A percentile compares a stretch with the other conserved stretches of the same genome.
phyloP scores from a whole-genome alignment of 352 stramenopile genomes.

The Pythium pectinolyticum region DNA sequence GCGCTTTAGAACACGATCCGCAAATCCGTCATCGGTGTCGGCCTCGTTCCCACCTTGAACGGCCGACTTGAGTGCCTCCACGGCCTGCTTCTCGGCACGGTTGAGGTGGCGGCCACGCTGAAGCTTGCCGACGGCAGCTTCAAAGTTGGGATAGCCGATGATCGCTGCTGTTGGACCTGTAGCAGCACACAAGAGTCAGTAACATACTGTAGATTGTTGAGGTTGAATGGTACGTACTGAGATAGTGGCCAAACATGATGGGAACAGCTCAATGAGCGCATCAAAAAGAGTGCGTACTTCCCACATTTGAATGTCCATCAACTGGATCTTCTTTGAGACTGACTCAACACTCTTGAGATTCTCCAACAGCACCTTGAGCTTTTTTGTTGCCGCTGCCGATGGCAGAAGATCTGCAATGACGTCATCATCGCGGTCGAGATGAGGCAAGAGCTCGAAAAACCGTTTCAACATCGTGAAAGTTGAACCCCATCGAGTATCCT shows the following conservation, averaged over 20 bases:
- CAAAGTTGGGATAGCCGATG: background rate
- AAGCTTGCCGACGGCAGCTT: background rate
- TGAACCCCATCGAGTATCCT: constrained; percentile 22
- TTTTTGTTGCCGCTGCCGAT: background rate
- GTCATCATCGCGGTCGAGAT: constrained; percentile 17
- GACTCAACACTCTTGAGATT: constrained; percentile 12
- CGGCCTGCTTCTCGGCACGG: background rate
- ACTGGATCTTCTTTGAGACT: constrained; percentile 11
- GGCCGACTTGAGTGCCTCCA: background rate
- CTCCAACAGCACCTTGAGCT: background rate
- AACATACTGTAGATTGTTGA: background rate
- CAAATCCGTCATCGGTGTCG: background rate
- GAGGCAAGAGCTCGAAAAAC: constrained; percentile 7
- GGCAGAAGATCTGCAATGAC: constrained; percentile 2
- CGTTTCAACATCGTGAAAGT: constrained; percentile 11
- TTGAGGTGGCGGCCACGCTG: background rate
- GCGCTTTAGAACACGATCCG: background rate
- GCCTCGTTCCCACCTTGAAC: background rate
- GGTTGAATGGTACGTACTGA: too few relatives aligned
- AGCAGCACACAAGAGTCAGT: background rate
- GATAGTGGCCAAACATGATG: background rate
- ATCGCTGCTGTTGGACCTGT: background rate
- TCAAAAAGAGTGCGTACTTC: constrained; percentile 11
- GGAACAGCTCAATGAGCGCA: constrained; percentile 6
- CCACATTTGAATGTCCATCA: background rate